Evolutionary conservation across 768 basidiomycete species (phyloP).

Genomic region (Termitomyces titanicus): DNA sequence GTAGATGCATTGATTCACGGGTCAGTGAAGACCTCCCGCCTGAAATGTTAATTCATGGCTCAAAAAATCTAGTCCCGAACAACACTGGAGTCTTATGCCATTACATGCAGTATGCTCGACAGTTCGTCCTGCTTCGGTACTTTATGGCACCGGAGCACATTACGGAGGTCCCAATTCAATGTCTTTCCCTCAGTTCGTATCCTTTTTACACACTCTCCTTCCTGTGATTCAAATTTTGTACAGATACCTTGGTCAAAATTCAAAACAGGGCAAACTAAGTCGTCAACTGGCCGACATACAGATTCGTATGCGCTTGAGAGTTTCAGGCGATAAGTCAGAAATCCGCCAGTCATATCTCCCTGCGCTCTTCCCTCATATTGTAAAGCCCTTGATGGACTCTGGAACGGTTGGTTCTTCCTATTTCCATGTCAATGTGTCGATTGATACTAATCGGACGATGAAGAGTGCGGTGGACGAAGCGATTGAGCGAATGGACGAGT

Average conservation of each 20-base stretch:
- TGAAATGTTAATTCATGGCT: not conserved
- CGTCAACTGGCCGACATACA: constrained; percentile 88
- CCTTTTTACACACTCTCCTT: not conserved
- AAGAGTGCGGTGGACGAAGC: constrained; percentile 79
- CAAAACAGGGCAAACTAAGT: constrained; percentile 79
- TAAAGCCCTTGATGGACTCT: constrained; percentile 69
- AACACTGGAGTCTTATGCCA: constrained; percentile 96
- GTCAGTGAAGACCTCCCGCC: constrained; percentile 34
- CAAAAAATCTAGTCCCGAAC: constrained; percentile 63
- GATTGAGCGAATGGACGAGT: constrained; percentile 89
- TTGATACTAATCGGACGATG: not conserved
- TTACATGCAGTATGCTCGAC: constrained; percentile 89
- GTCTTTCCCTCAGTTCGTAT: constrained; percentile 79
- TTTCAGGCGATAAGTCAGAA: constrained; percentile 86
- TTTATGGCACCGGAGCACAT: constrained; percentile 71
- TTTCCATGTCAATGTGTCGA: not conserved
- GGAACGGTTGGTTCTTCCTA: constrained; percentile 61
- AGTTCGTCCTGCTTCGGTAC: constrained; percentile 78
- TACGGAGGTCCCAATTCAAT: constrained; percentile 66
- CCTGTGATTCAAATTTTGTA: not conserved
- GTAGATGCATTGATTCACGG: constrained; percentile 93
- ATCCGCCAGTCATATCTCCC: constrained; percentile 92
- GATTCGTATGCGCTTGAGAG: constrained; percentile 91
- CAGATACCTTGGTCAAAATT: constrained; percentile 98
- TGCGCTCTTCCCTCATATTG: constrained; percentile 76